A percentile compares a stretch with the other conserved stretches of the same genome.
These are phyloP conservation scores for Penicillium oxalicum DNA, from an alignment of 2,329 filamentous ascomycete species.

Conservation along the genomic window DNA sequence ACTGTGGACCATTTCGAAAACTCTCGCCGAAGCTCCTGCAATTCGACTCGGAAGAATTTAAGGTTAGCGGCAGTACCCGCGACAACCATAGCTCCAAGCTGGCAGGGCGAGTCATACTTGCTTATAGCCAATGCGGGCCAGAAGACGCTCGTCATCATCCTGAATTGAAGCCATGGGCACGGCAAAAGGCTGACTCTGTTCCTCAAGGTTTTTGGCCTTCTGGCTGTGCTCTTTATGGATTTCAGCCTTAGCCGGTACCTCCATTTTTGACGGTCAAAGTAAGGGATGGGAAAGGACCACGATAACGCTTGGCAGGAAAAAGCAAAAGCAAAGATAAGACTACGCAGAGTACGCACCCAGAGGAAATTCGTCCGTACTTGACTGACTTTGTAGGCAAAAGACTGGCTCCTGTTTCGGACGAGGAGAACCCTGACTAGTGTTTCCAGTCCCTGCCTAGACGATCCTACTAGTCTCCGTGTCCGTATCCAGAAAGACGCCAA, in stretches of 20 bases:
- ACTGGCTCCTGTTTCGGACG: too few relatives aligned
- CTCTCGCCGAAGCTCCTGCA: constrained; percentile 55
- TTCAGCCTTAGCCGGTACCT: constrained; percentile 9
- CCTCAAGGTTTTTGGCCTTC: neutral
- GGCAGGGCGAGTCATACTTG: constrained; percentile 43
- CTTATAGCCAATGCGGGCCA: constrained; percentile 58
- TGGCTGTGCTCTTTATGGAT: constrained; percentile 9
- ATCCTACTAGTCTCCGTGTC: too few relatives aligned
- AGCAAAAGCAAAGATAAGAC: constrained; percentile 4
- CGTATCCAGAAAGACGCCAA: constrained; percentile 7
- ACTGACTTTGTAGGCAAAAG: too few relatives aligned
- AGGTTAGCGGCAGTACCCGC: constrained; percentile 1
- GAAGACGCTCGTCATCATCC: constrained; percentile 55
- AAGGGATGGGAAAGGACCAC: constrained; percentile 1
- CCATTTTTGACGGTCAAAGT: constrained; percentile 7
- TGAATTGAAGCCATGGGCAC: constrained; percentile 40
- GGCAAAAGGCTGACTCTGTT: neutral
- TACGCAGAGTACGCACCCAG: neutral
- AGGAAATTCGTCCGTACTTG: too few relatives aligned
- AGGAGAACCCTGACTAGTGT: too few relatives aligned
- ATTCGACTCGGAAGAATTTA: neutral
- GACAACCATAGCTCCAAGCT: neutral
- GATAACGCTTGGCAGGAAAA: constrained; percentile 6
- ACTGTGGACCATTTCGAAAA: constrained; percentile 63
- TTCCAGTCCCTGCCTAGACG: too few relatives aligned